Base-by-base conservation (phyloP, 805 yeast genomes). In the Candida pseudofarinosa region DNA sequence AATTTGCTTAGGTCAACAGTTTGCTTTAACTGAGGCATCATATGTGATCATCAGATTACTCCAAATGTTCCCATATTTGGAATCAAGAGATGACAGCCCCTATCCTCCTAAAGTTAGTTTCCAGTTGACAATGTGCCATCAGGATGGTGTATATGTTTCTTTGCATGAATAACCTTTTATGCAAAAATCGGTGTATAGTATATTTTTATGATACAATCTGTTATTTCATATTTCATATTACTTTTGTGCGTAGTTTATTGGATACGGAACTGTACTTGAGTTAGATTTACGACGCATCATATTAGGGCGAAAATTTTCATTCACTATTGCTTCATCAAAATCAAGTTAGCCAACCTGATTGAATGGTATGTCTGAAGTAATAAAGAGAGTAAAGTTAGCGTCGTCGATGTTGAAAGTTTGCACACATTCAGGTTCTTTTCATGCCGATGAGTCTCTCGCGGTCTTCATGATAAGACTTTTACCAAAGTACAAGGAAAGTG, bases 391-490 rank as follows among this genome's bases (percentile, higher is more conserved):
- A 6, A 45, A 45, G 33, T 14, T 45, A 41, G 48, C 38, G 15
- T 33, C 45, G n/a, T 13, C 42, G 28, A 56, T 70, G 58, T 59
- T 80, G 46, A 80, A 79, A 56, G 86, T 90, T 44, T 91, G 96
- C 58, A 90, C 96, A 10, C 95, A 86, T 56, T 84, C 90, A 38
- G 99, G 99, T 5, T 77, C 89, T 0, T 93, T 93, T 74, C 99
- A 93, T 60, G 98, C 98, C 8, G 99, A 93, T 63, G 99, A 93
- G 63, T 82, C 96, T 8, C 74, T 93, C 40, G 99, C 98, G 2
- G 96, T 91, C 2, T 90, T 76, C 62, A 81, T 93, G 84, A 69
- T 93, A 43, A 79, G 77, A 51, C 68, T 80, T 15, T 67, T 91
- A 37, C 93, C 96, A 6, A 73, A 76, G 60, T 93, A 65, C 63